A percentile compares a stretch with the other conserved stretches of the same genome.
Evolutionary conservation across 2,329 filamentous ascomycete genomes (phyloP).

Genomic region (Sclerotinia sclerotiorum): DNA sequence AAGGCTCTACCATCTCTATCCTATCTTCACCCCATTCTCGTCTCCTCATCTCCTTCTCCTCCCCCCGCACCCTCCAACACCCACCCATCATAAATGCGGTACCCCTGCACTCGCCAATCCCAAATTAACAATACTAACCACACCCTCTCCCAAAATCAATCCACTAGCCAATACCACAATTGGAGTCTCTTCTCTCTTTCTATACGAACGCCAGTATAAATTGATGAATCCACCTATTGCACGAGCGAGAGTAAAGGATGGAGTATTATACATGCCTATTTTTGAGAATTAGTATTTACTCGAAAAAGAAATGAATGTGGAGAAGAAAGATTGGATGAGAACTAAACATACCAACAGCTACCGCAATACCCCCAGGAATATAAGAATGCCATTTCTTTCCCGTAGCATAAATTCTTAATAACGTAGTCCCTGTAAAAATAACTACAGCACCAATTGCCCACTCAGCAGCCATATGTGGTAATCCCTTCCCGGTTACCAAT

Average conservation of each 20-base stretch:
- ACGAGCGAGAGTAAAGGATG: conserved; percentile 88
- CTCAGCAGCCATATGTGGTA: conserved; percentile 80
- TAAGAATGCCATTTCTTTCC: conserved; percentile 67
- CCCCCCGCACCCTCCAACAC: neutral
- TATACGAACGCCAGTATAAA: conserved; percentile 71
- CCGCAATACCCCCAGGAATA: conserved; percentile 90
- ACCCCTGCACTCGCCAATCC: conserved; percentile 74
- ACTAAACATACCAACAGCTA: conserved; percentile 72
- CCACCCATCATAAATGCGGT: conserved; percentile 57
- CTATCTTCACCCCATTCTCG: too few species aligned
- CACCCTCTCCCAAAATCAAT: conserved; percentile 87
- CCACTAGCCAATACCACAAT: conserved; percentile 89
- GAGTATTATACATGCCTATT: conserved; percentile 92
- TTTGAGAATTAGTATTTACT: conserved; percentile 7
- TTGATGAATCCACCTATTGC: conserved; percentile 75
- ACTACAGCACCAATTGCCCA: conserved; percentile 74
- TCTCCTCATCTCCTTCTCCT: neutral
- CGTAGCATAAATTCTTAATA: conserved; percentile 58
- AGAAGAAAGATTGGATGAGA: conserved; percentile 13
- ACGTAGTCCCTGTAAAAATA: conserved; percentile 71
- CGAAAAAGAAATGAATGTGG: neutral
- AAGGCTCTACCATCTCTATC: too few species aligned
- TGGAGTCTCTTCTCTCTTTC: conserved; percentile 62
- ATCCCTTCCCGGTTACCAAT: conserved; percentile 83
- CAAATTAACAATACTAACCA: conserved; percentile 89